A percentile compares a stretch with the other conserved stretches of the same genome.
Conservation (phyloP, 371 early-diverging fungal genomes). For the Dichotomocladium elegans region DNA sequence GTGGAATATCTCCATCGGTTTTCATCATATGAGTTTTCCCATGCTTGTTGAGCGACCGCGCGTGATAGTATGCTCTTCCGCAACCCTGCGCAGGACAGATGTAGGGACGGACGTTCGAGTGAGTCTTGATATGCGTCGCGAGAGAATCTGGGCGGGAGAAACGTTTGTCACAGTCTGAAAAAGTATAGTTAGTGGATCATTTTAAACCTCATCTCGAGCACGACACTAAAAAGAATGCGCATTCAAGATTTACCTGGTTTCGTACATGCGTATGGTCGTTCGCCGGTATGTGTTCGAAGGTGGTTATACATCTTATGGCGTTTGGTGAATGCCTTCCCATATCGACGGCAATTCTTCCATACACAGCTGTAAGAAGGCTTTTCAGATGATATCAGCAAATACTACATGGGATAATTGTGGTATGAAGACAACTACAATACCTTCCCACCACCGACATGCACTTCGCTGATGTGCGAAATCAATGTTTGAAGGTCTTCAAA, state of each 20-base stretch:
- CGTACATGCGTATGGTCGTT: conserved; percentile 59
- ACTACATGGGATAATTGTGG: neutral
- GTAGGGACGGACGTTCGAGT: conserved; percentile 74
- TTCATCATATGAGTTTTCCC: conserved; percentile 53
- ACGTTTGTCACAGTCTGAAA: conserved; percentile 71
- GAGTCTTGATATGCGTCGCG: conserved; percentile 86
- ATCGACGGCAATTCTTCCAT: conserved; percentile 79
- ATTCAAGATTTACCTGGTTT: conserved; percentile 27
- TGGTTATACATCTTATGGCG: conserved; percentile 90
- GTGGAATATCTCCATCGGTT: neutral
- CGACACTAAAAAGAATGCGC: neutral
- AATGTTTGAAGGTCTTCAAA: conserved; percentile 41
- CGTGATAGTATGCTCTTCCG: conserved; percentile 77
- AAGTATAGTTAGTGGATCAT: neutral
- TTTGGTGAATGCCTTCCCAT: conserved; percentile 78
- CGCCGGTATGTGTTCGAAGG: conserved; percentile 86
- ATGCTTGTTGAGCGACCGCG: conserved; percentile 77
- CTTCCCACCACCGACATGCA: conserved; percentile 49
- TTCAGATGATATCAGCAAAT: too few species aligned
- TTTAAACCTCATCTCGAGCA: neutral
- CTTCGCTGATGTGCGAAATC: conserved; percentile 55
- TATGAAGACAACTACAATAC: neutral
- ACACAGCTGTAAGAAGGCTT: conserved; percentile 73
- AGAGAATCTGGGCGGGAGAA: conserved; percentile 88
- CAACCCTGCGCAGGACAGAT: conserved; percentile 60